phyloP scores from a whole-genome alignment of 108 stramenopile genomes.

The Fragilariopsis cylindrus region DNA sequence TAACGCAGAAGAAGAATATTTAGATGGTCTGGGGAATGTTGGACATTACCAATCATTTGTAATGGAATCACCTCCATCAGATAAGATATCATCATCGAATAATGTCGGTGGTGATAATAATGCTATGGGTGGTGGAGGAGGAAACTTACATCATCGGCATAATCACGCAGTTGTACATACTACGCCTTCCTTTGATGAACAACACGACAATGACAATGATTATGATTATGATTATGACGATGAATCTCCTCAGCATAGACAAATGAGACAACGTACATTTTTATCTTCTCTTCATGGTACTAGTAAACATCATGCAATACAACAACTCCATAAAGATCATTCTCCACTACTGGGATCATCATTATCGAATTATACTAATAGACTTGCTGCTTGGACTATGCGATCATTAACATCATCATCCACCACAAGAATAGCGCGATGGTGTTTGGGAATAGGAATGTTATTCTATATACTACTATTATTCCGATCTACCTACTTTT shows the following conservation, averaged over 20 bases:
- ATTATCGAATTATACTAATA: neutral
- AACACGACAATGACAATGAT: neutral
- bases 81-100: too few relatives aligned
- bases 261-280: neutral
- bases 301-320: neutral
- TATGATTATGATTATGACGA: neutral
- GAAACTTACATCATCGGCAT: constrained; percentile 11
- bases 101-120: too few relatives aligned
- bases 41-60: constrained; percentile 1
- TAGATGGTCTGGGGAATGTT: neutral
- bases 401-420: neutral
- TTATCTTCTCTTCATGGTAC: neutral
- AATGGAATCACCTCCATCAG: constrained; percentile 13
- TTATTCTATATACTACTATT: neutral
- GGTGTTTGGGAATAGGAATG: constrained; percentile 3
- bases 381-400: neutral
- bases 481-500: neutral
- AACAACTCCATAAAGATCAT: constrained; percentile 5
- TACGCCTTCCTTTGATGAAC: neutral
- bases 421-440: constrained; percentile 5
- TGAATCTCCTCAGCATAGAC: constrained; percentile 14
- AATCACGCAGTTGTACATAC: neutral
- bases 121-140: neutral
- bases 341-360: neutral
- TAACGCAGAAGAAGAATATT: constrained; percentile 2